These are phyloP conservation scores for Vitis cinerea DNA, from an alignment of 164 flowering plant species.

Conservation along the genomic window DNA sequence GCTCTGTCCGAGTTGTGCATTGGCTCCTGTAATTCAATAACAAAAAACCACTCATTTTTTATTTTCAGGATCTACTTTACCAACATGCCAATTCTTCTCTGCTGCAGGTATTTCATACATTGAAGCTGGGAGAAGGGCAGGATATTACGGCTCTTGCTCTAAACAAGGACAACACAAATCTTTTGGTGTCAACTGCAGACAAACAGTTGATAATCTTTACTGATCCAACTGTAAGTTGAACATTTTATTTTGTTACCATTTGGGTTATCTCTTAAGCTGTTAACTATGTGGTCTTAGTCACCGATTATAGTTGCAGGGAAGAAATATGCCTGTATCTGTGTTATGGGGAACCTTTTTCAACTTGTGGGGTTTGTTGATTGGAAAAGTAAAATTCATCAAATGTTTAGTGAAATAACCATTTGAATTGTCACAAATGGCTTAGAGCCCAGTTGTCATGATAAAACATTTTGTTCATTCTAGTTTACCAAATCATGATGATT, in stretches of 20 bases:
- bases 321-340: not conserved
- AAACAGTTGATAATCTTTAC: constrained; percentile 88
- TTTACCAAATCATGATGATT: not conserved
- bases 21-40: not conserved
- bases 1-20: not conserved
- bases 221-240: constrained; percentile 85
- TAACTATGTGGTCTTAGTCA: not conserved
- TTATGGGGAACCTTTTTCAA: not conserved
- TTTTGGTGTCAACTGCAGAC: constrained; percentile 86
- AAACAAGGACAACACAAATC: constrained; percentile 85
- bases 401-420: not conserved
- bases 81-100: not conserved
- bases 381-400: not conserved
- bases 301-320: not conserved
- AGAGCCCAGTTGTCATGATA: too few relatives aligned
- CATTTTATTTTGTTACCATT: not conserved
- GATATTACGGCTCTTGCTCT: constrained; percentile 83
- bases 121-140: constrained; percentile 75
- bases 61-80: not conserved
- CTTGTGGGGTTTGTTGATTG: not conserved
- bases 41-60: not conserved
- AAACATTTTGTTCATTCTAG: too few relatives aligned
- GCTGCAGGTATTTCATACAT: constrained; percentile 67
- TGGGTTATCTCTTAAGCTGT: not conserved
- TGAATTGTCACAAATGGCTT: too few relatives aligned